phyloP scores from a whole-genome alignment of 192 early-diverging fungal genomes.

The Rhizophagus sp. region DNA sequence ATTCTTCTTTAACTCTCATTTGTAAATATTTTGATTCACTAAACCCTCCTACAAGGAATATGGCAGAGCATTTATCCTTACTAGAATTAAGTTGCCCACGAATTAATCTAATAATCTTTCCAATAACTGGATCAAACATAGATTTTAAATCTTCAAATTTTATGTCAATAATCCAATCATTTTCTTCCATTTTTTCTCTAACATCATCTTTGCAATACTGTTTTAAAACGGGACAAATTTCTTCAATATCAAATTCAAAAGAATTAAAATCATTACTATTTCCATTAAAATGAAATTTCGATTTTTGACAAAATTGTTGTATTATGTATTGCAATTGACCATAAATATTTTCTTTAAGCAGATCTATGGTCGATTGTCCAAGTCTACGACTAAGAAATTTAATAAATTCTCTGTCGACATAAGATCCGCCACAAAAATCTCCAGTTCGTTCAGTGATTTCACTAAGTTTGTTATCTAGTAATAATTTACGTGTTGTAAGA shows the following conservation, averaged over 20 bases:
- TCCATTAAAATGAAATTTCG: conserved; percentile 2
- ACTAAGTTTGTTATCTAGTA: conserved; percentile 32
- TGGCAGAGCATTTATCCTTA: conserved; percentile 35
- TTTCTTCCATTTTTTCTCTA: conserved; percentile 42
- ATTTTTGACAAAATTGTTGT: background rate
- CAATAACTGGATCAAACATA: conserved; percentile 59
- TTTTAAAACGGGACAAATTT: background rate
- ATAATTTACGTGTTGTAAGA: conserved; percentile 36
- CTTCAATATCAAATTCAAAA: conserved; percentile 10
- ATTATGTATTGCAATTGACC: conserved; percentile 16
- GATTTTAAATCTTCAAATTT: background rate
- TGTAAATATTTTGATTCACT: conserved; percentile 48
- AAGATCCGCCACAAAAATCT: conserved; percentile 41
- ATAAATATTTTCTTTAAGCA: conserved; percentile 29
- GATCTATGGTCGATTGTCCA: conserved; percentile 30
- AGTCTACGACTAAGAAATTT: conserved; percentile 42
- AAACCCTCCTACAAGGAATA: conserved; percentile 57
- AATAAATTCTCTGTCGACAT: conserved; percentile 45
- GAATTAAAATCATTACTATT: background rate
- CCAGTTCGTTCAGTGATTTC: conserved; percentile 45
- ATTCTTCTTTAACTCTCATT: conserved; percentile 35
- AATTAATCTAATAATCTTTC: conserved; percentile 46
- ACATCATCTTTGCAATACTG: background rate
- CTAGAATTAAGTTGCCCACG: conserved; percentile 42
- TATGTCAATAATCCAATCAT: conserved; percentile 39